phyloP scores from a whole-genome alignment of 2,329 filamentous ascomycete species.

The Ceratocystiopsis minuta region DNA sequence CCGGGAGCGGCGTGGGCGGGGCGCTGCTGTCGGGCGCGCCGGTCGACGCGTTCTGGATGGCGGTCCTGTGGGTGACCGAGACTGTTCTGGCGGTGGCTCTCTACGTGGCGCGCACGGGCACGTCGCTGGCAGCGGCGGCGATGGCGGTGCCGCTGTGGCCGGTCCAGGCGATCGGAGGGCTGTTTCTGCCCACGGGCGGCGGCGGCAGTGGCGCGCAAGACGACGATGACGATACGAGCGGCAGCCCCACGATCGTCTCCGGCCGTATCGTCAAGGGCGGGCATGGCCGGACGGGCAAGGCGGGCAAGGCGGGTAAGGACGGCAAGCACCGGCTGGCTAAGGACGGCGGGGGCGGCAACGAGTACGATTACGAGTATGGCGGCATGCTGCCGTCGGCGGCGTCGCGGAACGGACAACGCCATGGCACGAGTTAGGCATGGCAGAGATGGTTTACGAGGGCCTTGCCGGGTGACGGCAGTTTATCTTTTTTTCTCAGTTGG shows the following conservation, averaged over 20 bases:
- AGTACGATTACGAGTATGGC: not conserved
- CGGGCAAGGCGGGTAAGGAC: not conserved
- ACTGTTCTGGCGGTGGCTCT: not conserved
- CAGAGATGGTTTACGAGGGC: not conserved
- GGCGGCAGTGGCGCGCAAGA: too few relatives aligned
- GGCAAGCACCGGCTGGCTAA: not conserved
- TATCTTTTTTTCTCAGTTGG: too few relatives aligned
- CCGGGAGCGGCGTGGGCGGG: not conserved
- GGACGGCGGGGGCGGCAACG: not conserved
- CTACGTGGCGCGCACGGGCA: slow-evolving; percentile 5
- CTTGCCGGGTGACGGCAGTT: too few relatives aligned
- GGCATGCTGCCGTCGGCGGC: not conserved
- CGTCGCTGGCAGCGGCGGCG: not conserved
- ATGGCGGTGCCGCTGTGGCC: not conserved
- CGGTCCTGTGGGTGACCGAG: not conserved
- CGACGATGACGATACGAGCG: not conserved
- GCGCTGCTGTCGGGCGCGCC: slow-evolving; percentile 14
- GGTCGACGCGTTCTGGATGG: slow-evolving; percentile 15
- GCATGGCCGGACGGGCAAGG: not conserved
- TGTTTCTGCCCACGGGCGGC: not conserved
- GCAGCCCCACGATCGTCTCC: not conserved
- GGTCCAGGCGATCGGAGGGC: not conserved
- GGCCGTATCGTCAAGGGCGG: too few relatives aligned
- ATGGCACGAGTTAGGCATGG: not conserved
- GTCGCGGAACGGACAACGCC: too few relatives aligned